phyloP scores from a whole-genome alignment of 176 grass and related monocot genomes.

The Saccharum officinarum region DNA sequence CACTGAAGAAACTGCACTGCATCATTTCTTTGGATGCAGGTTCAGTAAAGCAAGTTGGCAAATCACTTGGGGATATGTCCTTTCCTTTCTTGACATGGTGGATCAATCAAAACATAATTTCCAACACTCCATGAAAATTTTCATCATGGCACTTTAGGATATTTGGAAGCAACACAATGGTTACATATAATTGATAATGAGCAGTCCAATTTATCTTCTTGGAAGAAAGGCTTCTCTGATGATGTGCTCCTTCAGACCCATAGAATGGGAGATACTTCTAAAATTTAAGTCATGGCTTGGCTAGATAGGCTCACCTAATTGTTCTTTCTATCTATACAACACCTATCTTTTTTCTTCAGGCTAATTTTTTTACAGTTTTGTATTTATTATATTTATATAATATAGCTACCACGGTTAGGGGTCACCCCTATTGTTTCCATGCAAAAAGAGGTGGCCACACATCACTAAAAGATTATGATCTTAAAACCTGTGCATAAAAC shows the following conservation, averaged over 20 bases:
- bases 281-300: neutral
- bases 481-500: neutral
- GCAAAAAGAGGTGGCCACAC: neutral
- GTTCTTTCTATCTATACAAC: neutral
- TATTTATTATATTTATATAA: neutral
- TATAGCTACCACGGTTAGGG: neutral
- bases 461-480: slow-evolving; percentile 8
- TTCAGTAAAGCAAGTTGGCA: too few species aligned
- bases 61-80: neutral
- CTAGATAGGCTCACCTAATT: neutral
- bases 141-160: neutral
- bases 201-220: neutral
- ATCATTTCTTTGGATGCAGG: too few species aligned
- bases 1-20: too few species aligned
- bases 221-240: neutral
- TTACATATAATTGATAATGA: neutral
- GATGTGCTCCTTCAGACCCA: neutral
- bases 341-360: neutral
- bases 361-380: neutral
- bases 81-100: neutral
- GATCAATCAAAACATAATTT: neutral
- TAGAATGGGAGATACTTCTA: neutral
- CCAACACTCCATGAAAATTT: neutral
- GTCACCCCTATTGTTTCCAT: neutral
- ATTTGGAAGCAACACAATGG: neutral